These are phyloP conservation scores for Puccinia coronata DNA, from an alignment of 1,284 basidiomycete genomes.

Conservation along the genomic window DNA sequence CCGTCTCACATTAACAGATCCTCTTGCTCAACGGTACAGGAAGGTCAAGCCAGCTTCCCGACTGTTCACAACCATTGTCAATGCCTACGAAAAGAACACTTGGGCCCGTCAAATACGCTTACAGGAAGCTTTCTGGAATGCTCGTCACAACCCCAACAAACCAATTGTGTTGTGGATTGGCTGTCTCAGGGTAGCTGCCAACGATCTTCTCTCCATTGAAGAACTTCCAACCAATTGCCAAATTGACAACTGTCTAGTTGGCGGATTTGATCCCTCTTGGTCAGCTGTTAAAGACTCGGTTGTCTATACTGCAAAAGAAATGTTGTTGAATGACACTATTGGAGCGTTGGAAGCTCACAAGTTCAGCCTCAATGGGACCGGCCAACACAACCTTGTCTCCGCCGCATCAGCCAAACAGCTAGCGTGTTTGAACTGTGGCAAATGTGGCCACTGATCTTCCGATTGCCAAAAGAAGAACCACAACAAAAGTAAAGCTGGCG, in stretches of 20 bases:
- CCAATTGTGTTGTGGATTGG: conserved; percentile 10
- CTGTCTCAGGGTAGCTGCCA: neutral
- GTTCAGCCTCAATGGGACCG: neutral
- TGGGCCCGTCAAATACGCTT: neutral
- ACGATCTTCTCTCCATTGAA: neutral
- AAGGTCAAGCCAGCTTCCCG: neutral
- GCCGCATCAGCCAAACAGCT: neutral
- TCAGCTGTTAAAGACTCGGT: neutral
- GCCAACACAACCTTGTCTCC: neutral
- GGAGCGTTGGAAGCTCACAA: neutral
- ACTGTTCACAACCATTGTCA: neutral
- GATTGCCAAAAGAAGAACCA: neutral
- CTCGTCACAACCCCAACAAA: neutral
- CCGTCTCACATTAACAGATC: neutral
- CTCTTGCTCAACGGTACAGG: neutral
- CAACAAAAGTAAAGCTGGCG: neutral
- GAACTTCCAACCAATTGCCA: neutral
- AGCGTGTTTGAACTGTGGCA: neutral
- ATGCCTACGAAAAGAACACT: conserved; percentile 17
- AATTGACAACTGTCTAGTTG: neutral
- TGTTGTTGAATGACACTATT: neutral
- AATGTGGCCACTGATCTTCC: neutral
- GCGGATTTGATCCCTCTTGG: neutral
- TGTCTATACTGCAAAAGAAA: neutral
- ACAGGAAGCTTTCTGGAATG: neutral